Conservation (phyloP, 129 eudicot genomes). For the Flaveria sonorensis region DNA sequence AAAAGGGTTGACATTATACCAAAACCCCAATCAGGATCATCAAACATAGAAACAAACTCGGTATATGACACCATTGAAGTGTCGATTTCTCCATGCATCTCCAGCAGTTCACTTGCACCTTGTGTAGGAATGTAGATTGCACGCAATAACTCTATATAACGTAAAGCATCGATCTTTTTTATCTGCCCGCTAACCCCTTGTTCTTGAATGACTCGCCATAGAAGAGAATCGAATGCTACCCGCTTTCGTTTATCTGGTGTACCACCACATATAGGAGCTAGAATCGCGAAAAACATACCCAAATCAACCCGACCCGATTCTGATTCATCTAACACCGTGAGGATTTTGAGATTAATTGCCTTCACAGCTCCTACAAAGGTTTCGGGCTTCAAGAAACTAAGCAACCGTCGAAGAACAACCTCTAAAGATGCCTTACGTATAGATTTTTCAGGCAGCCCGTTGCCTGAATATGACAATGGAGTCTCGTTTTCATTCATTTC, state of each 20-base stretch:
- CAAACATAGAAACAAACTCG: conserved; percentile 79
- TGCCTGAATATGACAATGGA: conserved; percentile 77
- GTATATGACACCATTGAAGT: conserved; percentile 58
- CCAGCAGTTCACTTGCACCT: conserved; percentile 77
- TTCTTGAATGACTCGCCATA: conserved; percentile 76
- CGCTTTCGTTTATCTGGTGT: conserved; percentile 70
- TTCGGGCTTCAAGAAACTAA: conserved; percentile 84
- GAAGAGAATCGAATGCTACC: conserved; percentile 80
- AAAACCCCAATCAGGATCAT: conserved; percentile 94
- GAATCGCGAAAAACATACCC: conserved; percentile 90
- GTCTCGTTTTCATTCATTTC: conserved; percentile 81
- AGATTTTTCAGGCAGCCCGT: conserved; percentile 80
- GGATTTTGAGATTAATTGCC: conserved; percentile 83
- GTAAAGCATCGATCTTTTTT: conserved; percentile 62
- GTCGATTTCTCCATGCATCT: conserved; percentile 82
- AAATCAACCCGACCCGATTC: conserved; percentile 90
- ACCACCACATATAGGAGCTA: conserved; percentile 89
- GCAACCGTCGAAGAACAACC: conserved; percentile 68
- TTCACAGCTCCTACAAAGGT: conserved; percentile 91
- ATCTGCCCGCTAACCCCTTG: conserved; percentile 44
- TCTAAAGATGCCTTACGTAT: conserved; percentile 93
- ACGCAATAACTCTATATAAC: conserved; percentile 70
- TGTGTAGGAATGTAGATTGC: conserved; percentile 81
- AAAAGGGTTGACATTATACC: conserved; percentile 70
- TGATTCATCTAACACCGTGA: conserved; percentile 72